Percentiles rank a stretch among this genome's conserved stretches.
Evolutionary conservation across 441 rosid genomes (phyloP).

Genomic region (Gossypium schwendimanii): DNA sequence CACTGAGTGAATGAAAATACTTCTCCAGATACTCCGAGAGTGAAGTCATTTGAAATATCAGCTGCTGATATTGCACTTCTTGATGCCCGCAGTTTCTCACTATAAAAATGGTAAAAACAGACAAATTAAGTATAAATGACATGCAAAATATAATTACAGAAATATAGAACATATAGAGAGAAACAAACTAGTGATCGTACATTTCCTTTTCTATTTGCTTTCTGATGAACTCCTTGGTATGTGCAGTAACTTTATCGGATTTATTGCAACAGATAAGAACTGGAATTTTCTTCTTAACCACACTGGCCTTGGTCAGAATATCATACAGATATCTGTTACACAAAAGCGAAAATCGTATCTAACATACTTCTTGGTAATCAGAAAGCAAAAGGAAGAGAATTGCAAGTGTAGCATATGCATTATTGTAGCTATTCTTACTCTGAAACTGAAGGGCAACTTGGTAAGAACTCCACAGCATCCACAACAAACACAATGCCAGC

Average conservation of each 20-base stretch:
- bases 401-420: neutral
- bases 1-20: conserved; percentile 67
- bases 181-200: conserved; percentile 31
- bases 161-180: neutral
- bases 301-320: conserved; percentile 69
- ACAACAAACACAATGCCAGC: conserved; percentile 80
- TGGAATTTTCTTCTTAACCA: conserved; percentile 69
- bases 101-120: conserved; percentile 26
- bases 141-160: neutral
- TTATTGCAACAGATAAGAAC: conserved; percentile 82
- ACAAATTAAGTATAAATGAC: neutral
- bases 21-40: conserved; percentile 69
- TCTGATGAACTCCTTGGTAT: conserved; percentile 79
- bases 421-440: conserved; percentile 42
- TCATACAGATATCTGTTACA: conserved; percentile 71
- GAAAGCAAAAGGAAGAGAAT: neutral
- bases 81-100: conserved; percentile 71
- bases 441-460: conserved; percentile 57
- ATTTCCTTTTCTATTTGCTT: conserved; percentile 95
- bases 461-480: conserved; percentile 81
- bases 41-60: conserved; percentile 68
- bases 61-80: conserved; percentile 72
- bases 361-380: neutral
- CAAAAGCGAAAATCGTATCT: conserved; percentile 13
- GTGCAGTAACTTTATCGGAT: conserved; percentile 90